A percentile compares a stretch with the other conserved stretches of the same genome.
Conservation (phyloP, 2,329 filamentous ascomycete species). For the Raffaelea deltoideospora region DNA sequence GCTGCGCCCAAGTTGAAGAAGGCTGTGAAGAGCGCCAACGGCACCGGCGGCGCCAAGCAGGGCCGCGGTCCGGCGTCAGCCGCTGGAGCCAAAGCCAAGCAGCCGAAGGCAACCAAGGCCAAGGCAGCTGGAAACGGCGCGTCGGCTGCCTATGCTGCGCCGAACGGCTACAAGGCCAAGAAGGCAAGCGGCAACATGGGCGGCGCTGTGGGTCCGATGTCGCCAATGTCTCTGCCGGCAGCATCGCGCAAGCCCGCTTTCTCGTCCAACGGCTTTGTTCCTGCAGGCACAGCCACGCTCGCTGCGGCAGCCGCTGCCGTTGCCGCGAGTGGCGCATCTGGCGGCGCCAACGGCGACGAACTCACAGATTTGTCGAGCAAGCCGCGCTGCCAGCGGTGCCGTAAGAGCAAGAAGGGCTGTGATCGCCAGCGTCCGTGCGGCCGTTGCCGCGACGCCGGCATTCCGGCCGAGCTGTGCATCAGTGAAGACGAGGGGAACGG, state of each 20-base stretch:
- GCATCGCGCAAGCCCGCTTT: constrained; percentile 64
- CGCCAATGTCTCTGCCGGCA: constrained; percentile 51
- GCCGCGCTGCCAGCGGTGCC: constrained; percentile 92
- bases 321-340: constrained; percentile 15
- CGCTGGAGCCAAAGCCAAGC: constrained; percentile 18
- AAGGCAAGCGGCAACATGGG: neutral
- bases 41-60: constrained; percentile 12
- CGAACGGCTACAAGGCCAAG: constrained; percentile 29
- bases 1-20: constrained; percentile 26
- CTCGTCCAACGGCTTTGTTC: constrained; percentile 36
- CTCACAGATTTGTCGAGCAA: constrained; percentile 87
- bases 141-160: constrained; percentile 38
- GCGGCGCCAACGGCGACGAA: constrained; percentile 58
- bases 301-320: neutral
- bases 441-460: constrained; percentile 88
- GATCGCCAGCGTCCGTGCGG: constrained; percentile 92
- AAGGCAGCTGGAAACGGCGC: neutral
- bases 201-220: constrained; percentile 29
- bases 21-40: constrained; percentile 20
- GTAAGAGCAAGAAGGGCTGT: constrained; percentile 99
- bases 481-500: constrained; percentile 97
- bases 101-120: neutral
- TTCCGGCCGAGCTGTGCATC: constrained; percentile 84
- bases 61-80: no score
- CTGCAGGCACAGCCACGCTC: constrained; percentile 16